Base-by-base conservation (phyloP, 2,329 filamentous ascomycete genomes). In the Microdochium paspali region DNA sequence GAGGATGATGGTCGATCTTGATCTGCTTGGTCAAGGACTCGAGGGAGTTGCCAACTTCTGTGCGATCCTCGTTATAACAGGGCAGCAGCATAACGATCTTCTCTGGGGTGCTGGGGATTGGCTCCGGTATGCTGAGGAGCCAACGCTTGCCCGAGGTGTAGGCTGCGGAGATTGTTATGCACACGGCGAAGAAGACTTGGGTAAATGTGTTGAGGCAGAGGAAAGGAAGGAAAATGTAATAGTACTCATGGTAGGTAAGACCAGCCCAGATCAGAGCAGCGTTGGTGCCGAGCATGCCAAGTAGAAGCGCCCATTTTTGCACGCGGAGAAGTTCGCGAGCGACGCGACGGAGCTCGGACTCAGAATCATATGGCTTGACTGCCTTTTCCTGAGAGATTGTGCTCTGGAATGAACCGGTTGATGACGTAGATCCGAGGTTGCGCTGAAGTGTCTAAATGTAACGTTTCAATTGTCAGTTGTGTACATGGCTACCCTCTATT, bases 41-140 rank as follows among this genome's bases (percentile, higher is more conserved):
- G 0, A 74, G 62, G 0, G 71, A 74, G 2, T 64, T 61, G 3
- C 58, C 63, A 23, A 72, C 56, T 50, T 75, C 71, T 4, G 71
- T 60, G 6, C 59, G 54, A 0, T 68, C 72, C 53, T 75, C 71
- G 52, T 74, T 74, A 57, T 74, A 75, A 56, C 72, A 75, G 1
- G 71, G 71, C 4, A 74, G 59, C 26, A 74, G 55, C 25, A 72
- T 53, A 2, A 74, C 69, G 60, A 74, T 62, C 44, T 63, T 63
- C 53, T 74, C 71, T 0, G 68, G 68, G 0, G 32, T 53, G 26
- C 54, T 51, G 2, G 62, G 62, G 18, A 9, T 12, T n/a, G 10
- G 10, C 10, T 35, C 31, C 2, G 59, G 40, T 4, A 58, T 53
- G 13, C 65, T 63, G 20, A 23, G 39, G n/a, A 23, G 39, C 20